phyloP scores from a whole-genome alignment of 2,329 filamentous ascomycete genomes.

The Aureobasidium sp. region DNA sequence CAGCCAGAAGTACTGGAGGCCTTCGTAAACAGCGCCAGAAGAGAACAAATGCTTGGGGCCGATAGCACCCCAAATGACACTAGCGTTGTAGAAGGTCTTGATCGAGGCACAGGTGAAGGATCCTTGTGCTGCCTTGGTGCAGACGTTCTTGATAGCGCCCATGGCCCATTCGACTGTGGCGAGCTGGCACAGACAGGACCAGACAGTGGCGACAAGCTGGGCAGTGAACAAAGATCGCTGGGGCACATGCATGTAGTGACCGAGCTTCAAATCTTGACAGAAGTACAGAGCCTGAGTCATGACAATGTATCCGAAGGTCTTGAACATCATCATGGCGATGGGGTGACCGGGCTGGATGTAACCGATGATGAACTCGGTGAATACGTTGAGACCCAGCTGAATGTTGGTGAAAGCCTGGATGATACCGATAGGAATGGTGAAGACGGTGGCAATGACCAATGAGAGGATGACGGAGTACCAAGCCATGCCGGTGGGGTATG shows the following conservation, averaged over 20 bases:
- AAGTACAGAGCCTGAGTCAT: conserved; percentile 73
- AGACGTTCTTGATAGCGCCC: conserved; percentile 65
- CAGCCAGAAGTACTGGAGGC: conserved; percentile 74
- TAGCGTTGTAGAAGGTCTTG: conserved; percentile 83
- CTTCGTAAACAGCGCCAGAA: conserved; percentile 64
- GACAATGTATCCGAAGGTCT: conserved; percentile 68
- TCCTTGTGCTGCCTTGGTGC: conserved; percentile 42
- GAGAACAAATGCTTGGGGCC: conserved; percentile 36
- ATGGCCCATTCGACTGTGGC: conserved; percentile 89
- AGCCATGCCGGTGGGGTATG: conserved; percentile 71
- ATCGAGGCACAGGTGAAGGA: background rate
- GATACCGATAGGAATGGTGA: conserved; percentile 86
- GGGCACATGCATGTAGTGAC: conserved; percentile 83
- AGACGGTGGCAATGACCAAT: conserved; percentile 66
- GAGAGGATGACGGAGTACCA: conserved; percentile 81
- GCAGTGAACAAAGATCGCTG: conserved; percentile 72
- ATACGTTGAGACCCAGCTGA: conserved; percentile 20
- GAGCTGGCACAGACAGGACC: conserved; percentile 76
- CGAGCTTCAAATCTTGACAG: conserved; percentile 77
- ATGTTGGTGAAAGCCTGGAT: conserved; percentile 84
- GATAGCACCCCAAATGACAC: conserved; percentile 67
- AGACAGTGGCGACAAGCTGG: conserved; percentile 66
- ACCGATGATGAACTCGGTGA: conserved; percentile 59
- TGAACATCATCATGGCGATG: conserved; percentile 89
- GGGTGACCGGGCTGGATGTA: conserved; percentile 75